Base-by-base conservation (phyloP, 2,329 filamentous ascomycete genomes). In the Stagonosporopsis vannaccii region DNA sequence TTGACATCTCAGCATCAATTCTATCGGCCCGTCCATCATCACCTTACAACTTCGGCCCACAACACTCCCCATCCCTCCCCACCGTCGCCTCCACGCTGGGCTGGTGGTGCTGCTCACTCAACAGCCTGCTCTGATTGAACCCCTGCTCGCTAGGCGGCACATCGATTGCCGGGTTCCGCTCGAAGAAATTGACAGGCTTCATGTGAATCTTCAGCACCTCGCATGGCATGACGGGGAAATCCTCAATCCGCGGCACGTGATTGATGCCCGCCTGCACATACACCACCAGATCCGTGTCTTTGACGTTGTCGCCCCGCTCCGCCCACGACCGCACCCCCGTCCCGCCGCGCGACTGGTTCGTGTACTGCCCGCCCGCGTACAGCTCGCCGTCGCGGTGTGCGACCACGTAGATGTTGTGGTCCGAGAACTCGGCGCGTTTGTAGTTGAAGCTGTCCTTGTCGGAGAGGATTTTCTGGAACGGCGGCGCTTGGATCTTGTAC, bases 161-260 rank as follows among this genome's bases (percentile, higher is more conserved):
- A 77, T 86, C 84, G 5, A 86, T 70, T 17, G 82, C 84, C 2
- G 84, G 84, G 50, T 87, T 87, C 72, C 79, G 81, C 30, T 79
- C 75, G 59, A 85, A 85, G 75, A 87, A 87, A 64, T 86, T 85
- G 11, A 84, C 80, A 0, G 84, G 84, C 61, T 85, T 83, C 58
- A 87, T 72, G 49, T 81, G 77, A n/a, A 86, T 78, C 66, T 82
- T 84, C 51, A 85, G 75, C 13, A 82, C 81, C 75, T 87, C 84
- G 40, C 79, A 81, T 0, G 84, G 84, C 84, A 86, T 86, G 42
- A 86, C 79, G 0, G 83, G 83, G 72, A 85, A 85, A 63, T 86
- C 83, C 69, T 86, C 84, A 15, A 82, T 79, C 32, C 82, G 71
- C 0, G 81, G 80, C 52, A 85, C 78, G 58, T 86, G 84, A 25